phyloP scores from a whole-genome alignment of 225 moss, liverwort and hornwort genomes.

The Neckera pumila region DNA sequence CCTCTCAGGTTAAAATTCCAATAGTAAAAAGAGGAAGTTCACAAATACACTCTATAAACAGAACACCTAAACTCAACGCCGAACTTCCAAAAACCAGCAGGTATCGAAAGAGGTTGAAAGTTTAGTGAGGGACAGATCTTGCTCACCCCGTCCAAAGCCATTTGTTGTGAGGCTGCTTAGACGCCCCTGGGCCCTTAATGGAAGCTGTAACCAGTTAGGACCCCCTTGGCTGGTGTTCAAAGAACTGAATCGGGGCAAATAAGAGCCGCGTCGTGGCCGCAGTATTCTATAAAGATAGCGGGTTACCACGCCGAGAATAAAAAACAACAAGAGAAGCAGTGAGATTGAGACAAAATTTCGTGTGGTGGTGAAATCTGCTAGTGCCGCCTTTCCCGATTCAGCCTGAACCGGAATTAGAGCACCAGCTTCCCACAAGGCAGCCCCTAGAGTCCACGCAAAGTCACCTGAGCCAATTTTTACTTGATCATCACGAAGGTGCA shows the following conservation, averaged over 20 bases:
- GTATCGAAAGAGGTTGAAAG: background rate
- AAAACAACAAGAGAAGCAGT: conserved; percentile 35
- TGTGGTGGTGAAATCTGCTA: conserved; percentile 17
- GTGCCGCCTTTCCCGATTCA: conserved; percentile 13
- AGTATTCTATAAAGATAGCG: conserved; percentile 37
- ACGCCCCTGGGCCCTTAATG: conserved; percentile 30
- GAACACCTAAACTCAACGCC: background rate
- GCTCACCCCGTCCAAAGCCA: conserved; percentile 38
- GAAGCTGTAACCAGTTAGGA: conserved; percentile 29
- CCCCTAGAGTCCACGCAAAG: conserved; percentile 97
- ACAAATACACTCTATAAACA: background rate
- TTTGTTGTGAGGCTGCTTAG: conserved; percentile 17
- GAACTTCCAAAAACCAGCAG: background rate
- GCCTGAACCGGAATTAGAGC: conserved; percentile 54
- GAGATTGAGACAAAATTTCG: conserved; percentile 26
- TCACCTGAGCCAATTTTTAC: conserved; percentile 80
- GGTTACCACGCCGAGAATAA: conserved; percentile 35
- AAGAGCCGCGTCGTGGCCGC: conserved; percentile 44
- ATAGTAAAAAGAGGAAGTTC: background rate
- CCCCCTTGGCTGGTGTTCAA: conserved; percentile 16
- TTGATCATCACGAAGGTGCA: conserved; percentile 83
- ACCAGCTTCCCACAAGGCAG: conserved; percentile 93
- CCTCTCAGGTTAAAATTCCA: background rate
- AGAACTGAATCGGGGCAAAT: conserved; percentile 56
- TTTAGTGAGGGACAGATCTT: background rate